Conservation (phyloP, 2,329 filamentous ascomycete genomes). For the Aureobasidium sp. region DNA sequence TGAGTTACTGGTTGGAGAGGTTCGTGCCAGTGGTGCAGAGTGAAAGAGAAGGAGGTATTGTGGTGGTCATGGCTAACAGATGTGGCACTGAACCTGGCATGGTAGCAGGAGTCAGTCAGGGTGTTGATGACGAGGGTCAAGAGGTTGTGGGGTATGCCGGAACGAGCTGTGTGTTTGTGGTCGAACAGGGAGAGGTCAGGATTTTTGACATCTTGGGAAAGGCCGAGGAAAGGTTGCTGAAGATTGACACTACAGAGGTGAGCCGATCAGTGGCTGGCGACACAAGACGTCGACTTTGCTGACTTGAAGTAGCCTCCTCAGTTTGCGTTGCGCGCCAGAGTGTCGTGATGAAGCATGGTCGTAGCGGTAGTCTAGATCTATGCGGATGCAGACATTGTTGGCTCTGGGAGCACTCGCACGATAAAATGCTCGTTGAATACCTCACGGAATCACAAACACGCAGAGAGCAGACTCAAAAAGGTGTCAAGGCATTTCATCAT, state of each 20-base stretch:
- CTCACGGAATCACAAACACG: not conserved
- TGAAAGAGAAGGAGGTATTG: slow-evolving; percentile 47
- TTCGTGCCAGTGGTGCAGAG: slow-evolving; percentile 52
- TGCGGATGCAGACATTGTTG: not conserved
- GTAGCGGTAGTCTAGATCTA: not conserved
- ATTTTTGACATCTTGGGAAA: slow-evolving; percentile 66
- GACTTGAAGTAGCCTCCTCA: slow-evolving; percentile 17
- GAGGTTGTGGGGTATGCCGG: slow-evolving; percentile 55
- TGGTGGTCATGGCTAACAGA: slow-evolving; percentile 66
- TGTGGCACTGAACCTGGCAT: slow-evolving; percentile 51
- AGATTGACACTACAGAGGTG: slow-evolving; percentile 55
- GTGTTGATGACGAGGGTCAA: slow-evolving; percentile 25
- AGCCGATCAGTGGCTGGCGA: slow-evolving; percentile 14
- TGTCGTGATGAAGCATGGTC: not conserved
- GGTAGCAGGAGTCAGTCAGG: slow-evolving; percentile 17
- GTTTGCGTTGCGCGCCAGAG: slow-evolving; percentile 19
- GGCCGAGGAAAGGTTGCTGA: slow-evolving; percentile 59
- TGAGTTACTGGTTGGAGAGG: slow-evolving; percentile 68
- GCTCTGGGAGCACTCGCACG: not conserved
- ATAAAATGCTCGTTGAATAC: not conserved
- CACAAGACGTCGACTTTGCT: not conserved
- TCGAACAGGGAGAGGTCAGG: slow-evolving; percentile 57
- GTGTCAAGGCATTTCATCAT: slow-evolving; percentile 12
- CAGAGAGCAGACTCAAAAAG: not conserved
- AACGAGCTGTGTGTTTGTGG: slow-evolving; percentile 63